Conservation (phyloP, 768 basidiomycete genomes). For the Leccinum subtestaceum region DNA sequence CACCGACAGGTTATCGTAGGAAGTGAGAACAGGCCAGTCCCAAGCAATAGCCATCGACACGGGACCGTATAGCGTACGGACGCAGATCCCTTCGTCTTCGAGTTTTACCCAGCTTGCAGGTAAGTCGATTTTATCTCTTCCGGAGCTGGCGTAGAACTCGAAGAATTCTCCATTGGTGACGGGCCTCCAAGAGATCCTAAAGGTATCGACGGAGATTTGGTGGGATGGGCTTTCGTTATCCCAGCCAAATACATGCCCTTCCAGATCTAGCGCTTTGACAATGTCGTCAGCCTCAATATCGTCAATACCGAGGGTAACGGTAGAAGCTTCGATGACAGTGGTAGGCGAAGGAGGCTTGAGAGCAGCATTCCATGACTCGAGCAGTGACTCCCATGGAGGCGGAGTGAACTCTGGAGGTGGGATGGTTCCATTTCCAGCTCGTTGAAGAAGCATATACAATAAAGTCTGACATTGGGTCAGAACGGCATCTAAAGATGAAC, state of each 20-base stretch:
- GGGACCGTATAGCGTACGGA: constrained; percentile 87
- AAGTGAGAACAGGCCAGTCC: constrained; percentile 84
- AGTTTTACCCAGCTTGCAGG: constrained; percentile 27
- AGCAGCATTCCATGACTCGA: constrained; percentile 43
- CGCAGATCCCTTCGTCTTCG: constrained; percentile 36
- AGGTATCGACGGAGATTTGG: constrained; percentile 56
- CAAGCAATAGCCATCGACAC: constrained; percentile 71
- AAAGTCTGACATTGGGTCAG: constrained; percentile 52
- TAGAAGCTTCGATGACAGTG: constrained; percentile 56
- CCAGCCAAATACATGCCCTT: constrained; percentile 82
- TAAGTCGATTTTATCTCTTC: constrained; percentile 40
- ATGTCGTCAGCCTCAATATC: constrained; percentile 74
- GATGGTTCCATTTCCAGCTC: constrained; percentile 72
- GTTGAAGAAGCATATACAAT: constrained; percentile 91
- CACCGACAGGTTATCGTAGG: constrained; percentile 71
- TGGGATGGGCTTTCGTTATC: constrained; percentile 86
- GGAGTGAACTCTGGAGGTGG: constrained; percentile 71
- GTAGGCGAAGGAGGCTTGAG: constrained; percentile 43
- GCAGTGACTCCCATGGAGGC: constrained; percentile 69
- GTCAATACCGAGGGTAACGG: constrained; percentile 73
- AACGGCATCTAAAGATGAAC: neutral
- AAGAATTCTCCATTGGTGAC: constrained; percentile 88
- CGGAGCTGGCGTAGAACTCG: constrained; percentile 50
- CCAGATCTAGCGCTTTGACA: constrained; percentile 36
- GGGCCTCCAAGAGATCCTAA: constrained; percentile 82